phyloP scores from a whole-genome alignment of 129 eudicot genomes.

The Chrysanthemum lavandulifolium region DNA sequence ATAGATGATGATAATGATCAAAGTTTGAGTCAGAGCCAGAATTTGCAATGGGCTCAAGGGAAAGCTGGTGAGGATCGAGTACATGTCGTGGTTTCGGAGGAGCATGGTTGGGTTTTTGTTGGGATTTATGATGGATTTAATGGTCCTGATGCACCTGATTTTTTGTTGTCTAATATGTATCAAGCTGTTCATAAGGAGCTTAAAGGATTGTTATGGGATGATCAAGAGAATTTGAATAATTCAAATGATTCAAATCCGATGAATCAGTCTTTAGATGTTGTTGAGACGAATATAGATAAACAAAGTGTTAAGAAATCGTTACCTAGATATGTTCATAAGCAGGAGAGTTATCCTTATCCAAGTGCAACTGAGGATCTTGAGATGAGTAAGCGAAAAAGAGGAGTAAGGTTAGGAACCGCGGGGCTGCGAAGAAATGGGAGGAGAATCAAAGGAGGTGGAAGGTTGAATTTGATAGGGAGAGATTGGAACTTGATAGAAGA shows the following conservation, averaged over 20 bases:
- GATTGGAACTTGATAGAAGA: conserved; percentile 81
- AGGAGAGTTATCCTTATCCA: conserved; percentile 59
- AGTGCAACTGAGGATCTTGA: conserved; percentile 35
- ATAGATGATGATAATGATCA: conserved; percentile 54
- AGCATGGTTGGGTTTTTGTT: conserved; percentile 92
- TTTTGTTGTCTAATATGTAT: conserved; percentile 70
- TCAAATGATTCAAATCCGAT: conserved; percentile 2
- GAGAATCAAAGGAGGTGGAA: conserved; percentile 90
- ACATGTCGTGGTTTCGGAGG: conserved; percentile 92
- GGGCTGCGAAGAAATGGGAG: conserved; percentile 67
- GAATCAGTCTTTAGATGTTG: conserved; percentile 3
- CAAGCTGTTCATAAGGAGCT: conserved; percentile 82
- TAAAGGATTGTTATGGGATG: conserved; percentile 80
- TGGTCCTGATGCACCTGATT: conserved; percentile 98
- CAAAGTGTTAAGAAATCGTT: background rate
- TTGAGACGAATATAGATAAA: background rate
- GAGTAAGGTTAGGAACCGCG: conserved; percentile 43
- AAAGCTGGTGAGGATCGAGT: conserved; percentile 99
- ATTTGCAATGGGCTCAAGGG: conserved; percentile 99
- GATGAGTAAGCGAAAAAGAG: conserved; percentile 38
- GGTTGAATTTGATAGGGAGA: conserved; percentile 81
- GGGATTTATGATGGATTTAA: conserved; percentile 98
- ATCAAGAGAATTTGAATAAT: conserved; percentile 38
- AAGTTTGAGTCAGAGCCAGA: conserved; percentile 46
- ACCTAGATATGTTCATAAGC: conserved; percentile 31